A percentile compares a stretch with the other conserved stretches of the same genome.
Evolutionary conservation across 2,329 filamentous ascomycete species (phyloP).

Genomic region (Phaeosphaeria sp.): DNA sequence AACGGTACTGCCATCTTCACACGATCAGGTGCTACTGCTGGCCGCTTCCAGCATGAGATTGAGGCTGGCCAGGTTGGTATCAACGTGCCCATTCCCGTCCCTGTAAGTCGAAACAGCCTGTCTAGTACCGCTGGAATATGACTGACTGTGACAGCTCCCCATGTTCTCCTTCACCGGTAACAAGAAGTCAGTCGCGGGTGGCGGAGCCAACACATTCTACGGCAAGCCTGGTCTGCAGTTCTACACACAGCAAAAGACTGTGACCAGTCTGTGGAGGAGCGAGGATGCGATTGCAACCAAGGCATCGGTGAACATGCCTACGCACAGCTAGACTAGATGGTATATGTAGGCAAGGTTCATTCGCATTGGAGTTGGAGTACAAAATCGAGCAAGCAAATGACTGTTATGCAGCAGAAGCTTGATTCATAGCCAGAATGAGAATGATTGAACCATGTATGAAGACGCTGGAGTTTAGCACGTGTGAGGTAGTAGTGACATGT

Average conservation of each 20-base stretch:
- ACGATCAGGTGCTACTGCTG: constrained; percentile 75
- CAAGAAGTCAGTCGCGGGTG: constrained; percentile 89
- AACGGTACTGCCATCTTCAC: constrained; percentile 90
- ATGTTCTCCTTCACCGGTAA: constrained; percentile 72
- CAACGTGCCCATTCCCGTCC: constrained; percentile 78
- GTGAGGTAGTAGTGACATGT: background rate
- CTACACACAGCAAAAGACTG: constrained; percentile 97
- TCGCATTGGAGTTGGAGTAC: background rate
- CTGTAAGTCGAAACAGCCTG: constrained; percentile 37
- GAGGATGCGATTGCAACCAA: constrained; percentile 85
- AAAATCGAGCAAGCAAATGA: background rate
- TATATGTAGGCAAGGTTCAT: background rate
- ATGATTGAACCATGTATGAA: background rate
- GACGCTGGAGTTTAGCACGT: background rate
- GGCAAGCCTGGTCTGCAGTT: constrained; percentile 91
- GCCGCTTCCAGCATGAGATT: constrained; percentile 79
- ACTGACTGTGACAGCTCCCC: constrained; percentile 50
- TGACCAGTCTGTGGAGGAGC: constrained; percentile 87
- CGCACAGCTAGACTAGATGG: constrained; percentile 54
- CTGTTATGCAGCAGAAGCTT: background rate
- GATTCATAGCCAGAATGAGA: background rate
- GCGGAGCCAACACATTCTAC: constrained; percentile 93
- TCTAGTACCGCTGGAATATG: background rate
- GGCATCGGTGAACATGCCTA: constrained; percentile 89
- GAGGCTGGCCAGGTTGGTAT: constrained; percentile 87